These are phyloP conservation scores for Cryptococcus amylolentus DNA, from an alignment of 1,284 basidiomycete species.

Conservation along the genomic window DNA sequence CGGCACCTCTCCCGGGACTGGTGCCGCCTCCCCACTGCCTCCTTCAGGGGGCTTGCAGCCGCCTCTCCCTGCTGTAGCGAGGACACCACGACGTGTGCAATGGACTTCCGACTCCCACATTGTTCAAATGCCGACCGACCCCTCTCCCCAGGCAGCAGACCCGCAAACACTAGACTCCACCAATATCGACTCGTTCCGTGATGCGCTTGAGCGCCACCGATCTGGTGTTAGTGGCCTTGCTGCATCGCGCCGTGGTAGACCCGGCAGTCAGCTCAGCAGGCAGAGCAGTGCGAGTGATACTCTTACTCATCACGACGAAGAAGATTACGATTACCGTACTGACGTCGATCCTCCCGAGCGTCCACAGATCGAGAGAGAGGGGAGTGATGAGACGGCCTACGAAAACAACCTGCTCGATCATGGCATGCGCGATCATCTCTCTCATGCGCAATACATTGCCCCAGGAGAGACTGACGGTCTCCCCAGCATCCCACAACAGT, in stretches of 20 bases:
- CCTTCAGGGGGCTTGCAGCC: slow-evolving; percentile 4
- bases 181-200: slow-evolving; percentile 37
- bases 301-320: slow-evolving; percentile 19
- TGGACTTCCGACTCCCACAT: slow-evolving; percentile 46
- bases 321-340: slow-evolving; percentile 49
- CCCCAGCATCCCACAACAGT: slow-evolving; percentile 37
- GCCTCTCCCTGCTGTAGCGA: slow-evolving; percentile 17
- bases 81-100: slow-evolving; percentile 46
- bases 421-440: slow-evolving; percentile 30
- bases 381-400: slow-evolving; percentile 2
- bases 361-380: slow-evolving; percentile 1
- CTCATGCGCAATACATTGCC: slow-evolving; percentile 41
- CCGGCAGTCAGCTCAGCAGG: slow-evolving; percentile 22
- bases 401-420: slow-evolving; percentile 26
- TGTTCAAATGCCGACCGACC: slow-evolving; percentile 30
- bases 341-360: slow-evolving; percentile 34
- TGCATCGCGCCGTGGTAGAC: slow-evolving; percentile 13
- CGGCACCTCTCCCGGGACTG: slow-evolving; percentile 7
- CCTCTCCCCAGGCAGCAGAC: slow-evolving; percentile 11
- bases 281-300: slow-evolving; percentile 19
- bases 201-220: slow-evolving; percentile 39
- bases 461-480: slow-evolving; percentile 52
- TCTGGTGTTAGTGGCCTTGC: slow-evolving; percentile 1
- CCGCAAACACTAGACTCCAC: slow-evolving; percentile 26
- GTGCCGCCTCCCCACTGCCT: slow-evolving; percentile 6